Conservation (phyloP, 352 stramenopile genomes). For the Phytophthora hibernalis region DNA sequence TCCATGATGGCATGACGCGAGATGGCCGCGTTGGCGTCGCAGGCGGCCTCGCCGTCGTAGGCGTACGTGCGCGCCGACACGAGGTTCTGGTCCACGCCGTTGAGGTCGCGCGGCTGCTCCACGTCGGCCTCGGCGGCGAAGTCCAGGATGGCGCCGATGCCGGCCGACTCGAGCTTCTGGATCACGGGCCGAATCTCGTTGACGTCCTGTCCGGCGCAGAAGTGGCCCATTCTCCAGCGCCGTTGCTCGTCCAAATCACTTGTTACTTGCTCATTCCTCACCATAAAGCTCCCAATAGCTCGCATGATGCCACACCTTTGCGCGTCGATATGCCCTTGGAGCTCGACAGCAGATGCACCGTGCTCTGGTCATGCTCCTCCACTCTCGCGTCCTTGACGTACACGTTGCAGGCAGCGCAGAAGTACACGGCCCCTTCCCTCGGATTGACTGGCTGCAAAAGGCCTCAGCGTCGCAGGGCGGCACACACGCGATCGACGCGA, state of each 20-base stretch:
- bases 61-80: conserved; percentile 94
- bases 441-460: conserved; percentile 38
- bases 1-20: conserved; percentile 85
- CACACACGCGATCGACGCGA: conserved; percentile 46
- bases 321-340: conserved; percentile 51
- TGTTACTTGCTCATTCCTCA: no score
- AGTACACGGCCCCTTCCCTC: conserved; percentile 51
- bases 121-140: conserved; percentile 96
- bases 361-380: conserved; percentile 62
- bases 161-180: conserved; percentile 71
- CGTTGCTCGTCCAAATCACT: no score
- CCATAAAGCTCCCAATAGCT: background rate
- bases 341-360: conserved; percentile 54
- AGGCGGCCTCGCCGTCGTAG: conserved; percentile 94
- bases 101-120: conserved; percentile 77
- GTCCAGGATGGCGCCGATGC: conserved; percentile 96
- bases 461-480: conserved; percentile 28
- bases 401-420: conserved; percentile 64
- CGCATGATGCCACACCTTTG: conserved; percentile 42
- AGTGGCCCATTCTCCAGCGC: no score
- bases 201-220: conserved; percentile 94
- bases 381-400: conserved; percentile 65
- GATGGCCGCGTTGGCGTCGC: conserved; percentile 92
- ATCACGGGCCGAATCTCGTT: conserved; percentile 88
- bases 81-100: conserved; percentile 83